Percentiles rank a stretch among this genome's conserved stretches.
phyloP scores from a whole-genome alignment of 2,329 filamentous ascomycete genomes.

The Paramyrothecium roridum region DNA sequence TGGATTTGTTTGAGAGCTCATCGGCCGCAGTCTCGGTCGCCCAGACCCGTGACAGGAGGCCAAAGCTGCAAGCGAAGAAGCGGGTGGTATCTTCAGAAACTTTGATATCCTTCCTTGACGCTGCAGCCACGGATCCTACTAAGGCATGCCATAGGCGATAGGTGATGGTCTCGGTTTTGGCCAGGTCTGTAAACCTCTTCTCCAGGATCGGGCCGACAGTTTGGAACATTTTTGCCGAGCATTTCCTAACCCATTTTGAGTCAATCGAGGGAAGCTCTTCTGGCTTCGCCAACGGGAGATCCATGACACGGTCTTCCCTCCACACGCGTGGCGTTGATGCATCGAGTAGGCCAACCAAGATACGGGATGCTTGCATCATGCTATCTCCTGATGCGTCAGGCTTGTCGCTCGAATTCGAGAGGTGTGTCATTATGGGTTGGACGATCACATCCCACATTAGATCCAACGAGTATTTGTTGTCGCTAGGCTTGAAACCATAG shows the following conservation, averaged over 20 bases:
- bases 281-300: constrained; percentile 53
- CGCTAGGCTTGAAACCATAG: constrained; percentile 73
- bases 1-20: constrained; percentile 33
- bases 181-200: constrained; percentile 59
- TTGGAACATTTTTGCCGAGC: constrained; percentile 61
- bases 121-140: constrained; percentile 60
- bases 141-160: constrained; percentile 59
- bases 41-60: constrained; percentile 70
- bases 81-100: constrained; percentile 78
- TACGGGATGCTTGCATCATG: constrained; percentile 57
- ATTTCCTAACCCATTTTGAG: constrained; percentile 80
- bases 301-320: constrained; percentile 69
- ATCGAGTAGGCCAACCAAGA: constrained; percentile 71
- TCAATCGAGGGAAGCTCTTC: constrained; percentile 84
- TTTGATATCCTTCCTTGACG: constrained; percentile 83
- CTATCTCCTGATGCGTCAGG: constrained; percentile 44
- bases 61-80: constrained; percentile 71
- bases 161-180: constrained; percentile 51
- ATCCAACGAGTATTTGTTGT: constrained; percentile 64
- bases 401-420: constrained; percentile 40
- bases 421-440: constrained; percentile 56
- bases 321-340: constrained; percentile 59
- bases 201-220: constrained; percentile 59
- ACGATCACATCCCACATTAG: constrained; percentile 77
- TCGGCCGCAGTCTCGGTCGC: constrained; percentile 31